Percentiles rank a stretch among this genome's conserved stretches.
Conservation (phyloP, 352 stramenopile genomes). For the Phytophthora citricola region DNA sequence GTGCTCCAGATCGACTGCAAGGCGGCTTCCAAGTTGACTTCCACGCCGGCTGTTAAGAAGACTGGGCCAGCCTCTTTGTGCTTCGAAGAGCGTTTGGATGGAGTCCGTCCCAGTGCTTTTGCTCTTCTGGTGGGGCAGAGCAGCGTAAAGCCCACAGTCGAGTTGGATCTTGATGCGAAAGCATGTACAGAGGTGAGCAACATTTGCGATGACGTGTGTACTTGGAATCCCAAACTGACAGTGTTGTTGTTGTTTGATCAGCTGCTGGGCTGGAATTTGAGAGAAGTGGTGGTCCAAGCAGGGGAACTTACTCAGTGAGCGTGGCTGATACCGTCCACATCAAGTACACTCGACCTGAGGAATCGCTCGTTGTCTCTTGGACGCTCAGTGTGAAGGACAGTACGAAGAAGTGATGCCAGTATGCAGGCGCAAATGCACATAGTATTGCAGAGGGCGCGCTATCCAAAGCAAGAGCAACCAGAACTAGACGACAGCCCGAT, state of each 20-base stretch:
- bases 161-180: constrained; percentile 54
- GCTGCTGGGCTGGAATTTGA: constrained; percentile 67
- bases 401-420: constrained; percentile 26
- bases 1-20: constrained; percentile 72
- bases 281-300: constrained; percentile 56
- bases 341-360: constrained; percentile 57
- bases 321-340: constrained; percentile 51
- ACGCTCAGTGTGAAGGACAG: constrained; percentile 51
- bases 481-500: constrained; percentile 30
- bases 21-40: constrained; percentile 24
- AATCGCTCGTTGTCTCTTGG: constrained; percentile 57
- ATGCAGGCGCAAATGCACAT: constrained; percentile 31
- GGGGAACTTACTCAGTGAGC: constrained; percentile 54
- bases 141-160: constrained; percentile 41
- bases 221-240: constrained; percentile 6
- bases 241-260: constrained; percentile 22
- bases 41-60: constrained; percentile 26
- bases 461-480: constrained; percentile 21
- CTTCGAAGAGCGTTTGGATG: constrained; percentile 70
- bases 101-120: constrained; percentile 67
- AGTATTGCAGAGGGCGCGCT: constrained; percentile 30
- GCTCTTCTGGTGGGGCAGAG: constrained; percentile 64
- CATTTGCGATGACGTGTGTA: not conserved
- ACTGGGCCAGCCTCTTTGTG: constrained; percentile 15
- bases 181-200: constrained; percentile 56